Evolutionary conservation across 768 basidiomycete genomes (phyloP).

Genomic region (Collybia sordida): DNA sequence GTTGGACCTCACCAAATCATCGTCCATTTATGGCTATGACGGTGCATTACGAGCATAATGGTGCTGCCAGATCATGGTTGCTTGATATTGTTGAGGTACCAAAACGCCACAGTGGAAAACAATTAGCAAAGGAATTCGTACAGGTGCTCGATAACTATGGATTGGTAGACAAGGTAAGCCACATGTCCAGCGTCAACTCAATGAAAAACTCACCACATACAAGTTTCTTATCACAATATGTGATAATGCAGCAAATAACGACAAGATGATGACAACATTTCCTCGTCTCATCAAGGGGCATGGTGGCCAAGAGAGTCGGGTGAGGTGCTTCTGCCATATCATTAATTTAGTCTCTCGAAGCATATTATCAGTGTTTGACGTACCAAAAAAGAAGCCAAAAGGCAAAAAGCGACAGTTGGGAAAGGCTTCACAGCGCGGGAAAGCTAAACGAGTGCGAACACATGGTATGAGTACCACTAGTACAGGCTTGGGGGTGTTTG

Average conservation of each 20-base stretch:
- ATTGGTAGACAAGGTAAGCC: conserved; percentile 27
- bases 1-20: conserved; percentile 35
- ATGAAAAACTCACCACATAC: conserved; percentile 10
- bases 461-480: too few species aligned
- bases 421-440: too few species aligned
- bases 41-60: conserved; percentile 28
- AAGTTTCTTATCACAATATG: conserved; percentile 27
- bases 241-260: conserved; percentile 33
- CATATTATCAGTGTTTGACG: conserved; percentile 29
- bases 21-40: conserved; percentile 23
- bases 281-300: conserved; percentile 15
- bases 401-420: too few species aligned
- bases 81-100: conserved; percentile 35
- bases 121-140: conserved; percentile 32
- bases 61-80: conserved; percentile 16
- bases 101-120: conserved; percentile 30
- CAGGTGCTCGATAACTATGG: conserved; percentile 31
- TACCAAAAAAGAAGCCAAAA: too few species aligned
- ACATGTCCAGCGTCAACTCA: background rate
- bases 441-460: too few species aligned
- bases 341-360: conserved; percentile 32
- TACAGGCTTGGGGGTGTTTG: too few species aligned
- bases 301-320: conserved; percentile 15
- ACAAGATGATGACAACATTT: conserved; percentile 29
- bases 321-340: conserved; percentile 33